Percentiles rank a stretch among this genome's conserved stretches.
Conservation (phyloP, 2,329 filamentous ascomycete species). For the Fusarium austroafricanum region DNA sequence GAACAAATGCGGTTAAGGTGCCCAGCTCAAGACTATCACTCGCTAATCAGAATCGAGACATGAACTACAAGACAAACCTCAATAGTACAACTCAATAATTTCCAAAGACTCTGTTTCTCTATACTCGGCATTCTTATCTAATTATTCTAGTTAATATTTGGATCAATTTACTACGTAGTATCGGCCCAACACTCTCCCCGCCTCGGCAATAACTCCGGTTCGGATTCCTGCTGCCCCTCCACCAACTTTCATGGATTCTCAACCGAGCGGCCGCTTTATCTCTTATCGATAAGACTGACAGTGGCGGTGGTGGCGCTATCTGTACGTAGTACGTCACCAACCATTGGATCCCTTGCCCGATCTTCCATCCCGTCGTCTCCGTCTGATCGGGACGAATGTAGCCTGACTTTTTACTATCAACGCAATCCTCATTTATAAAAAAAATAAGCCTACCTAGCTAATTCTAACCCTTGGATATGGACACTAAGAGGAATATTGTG, state of each 20-base stretch:
- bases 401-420: conserved; percentile 1
- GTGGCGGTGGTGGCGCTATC: conserved; percentile 8
- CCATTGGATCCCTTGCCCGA: neutral
- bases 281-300: conserved; percentile 14
- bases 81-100: neutral
- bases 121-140: conserved; percentile 14
- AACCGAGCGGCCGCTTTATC: neutral
- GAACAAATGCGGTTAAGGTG: conserved; percentile 17
- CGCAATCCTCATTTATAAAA: neutral
- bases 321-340: conserved; percentile 35
- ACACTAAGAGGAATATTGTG: conserved; percentile 59
- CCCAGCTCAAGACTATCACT: neutral
- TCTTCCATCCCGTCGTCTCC: neutral
- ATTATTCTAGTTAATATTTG: conserved; percentile 16
- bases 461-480: conserved; percentile 44
- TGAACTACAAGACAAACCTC: neutral
- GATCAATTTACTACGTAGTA: conserved; percentile 15
- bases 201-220: conserved; percentile 34
- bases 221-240: conserved; percentile 21
- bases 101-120: too few species aligned
- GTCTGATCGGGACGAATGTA: neutral
- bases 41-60: conserved; percentile 9
- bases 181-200: conserved; percentile 27
- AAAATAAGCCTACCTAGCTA: too few species aligned
- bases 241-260: neutral